Percentiles rank a stretch among this genome's conserved stretches.
Conservation (phyloP, 2,329 filamentous ascomycete species). For the Fusarium sp. region DNA sequence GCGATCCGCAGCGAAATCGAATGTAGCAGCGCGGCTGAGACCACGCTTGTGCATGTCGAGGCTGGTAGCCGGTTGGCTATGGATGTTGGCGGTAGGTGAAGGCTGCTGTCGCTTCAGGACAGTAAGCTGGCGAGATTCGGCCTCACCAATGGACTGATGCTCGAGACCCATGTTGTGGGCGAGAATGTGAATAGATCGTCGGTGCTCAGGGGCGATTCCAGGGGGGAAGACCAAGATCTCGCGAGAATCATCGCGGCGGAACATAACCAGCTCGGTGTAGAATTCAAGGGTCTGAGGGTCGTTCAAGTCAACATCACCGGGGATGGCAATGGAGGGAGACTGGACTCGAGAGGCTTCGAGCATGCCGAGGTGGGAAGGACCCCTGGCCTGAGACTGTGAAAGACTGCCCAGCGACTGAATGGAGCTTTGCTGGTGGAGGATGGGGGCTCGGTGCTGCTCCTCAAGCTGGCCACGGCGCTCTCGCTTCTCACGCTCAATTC, state of each 20-base stretch:
- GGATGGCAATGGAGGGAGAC: slow-evolving; percentile 29
- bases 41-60: slow-evolving; percentile 84
- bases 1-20: slow-evolving; percentile 89
- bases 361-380: slow-evolving; percentile 63
- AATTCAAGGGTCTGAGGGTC: slow-evolving; percentile 88
- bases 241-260: slow-evolving; percentile 82
- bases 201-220: slow-evolving; percentile 83
- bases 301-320: slow-evolving; percentile 86
- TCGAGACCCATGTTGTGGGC: slow-evolving; percentile 95
- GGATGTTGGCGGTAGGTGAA: slow-evolving; percentile 67
- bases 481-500: slow-evolving; percentile 96
- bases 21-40: slow-evolving; percentile 94
- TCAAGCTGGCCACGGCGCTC: slow-evolving; percentile 96
- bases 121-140: slow-evolving; percentile 89
- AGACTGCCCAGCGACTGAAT: slow-evolving; percentile 81
- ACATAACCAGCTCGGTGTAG: slow-evolving; percentile 90
- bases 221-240: slow-evolving; percentile 89
- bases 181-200: slow-evolving; percentile 91
- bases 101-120: slow-evolving; percentile 78
- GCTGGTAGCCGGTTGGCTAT: slow-evolving; percentile 72
- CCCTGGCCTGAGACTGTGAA: slow-evolving; percentile 71
- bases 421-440: slow-evolving; percentile 86
- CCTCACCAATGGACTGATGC: slow-evolving; percentile 89
- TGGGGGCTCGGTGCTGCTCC: slow-evolving; percentile 88
- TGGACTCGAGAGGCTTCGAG: slow-evolving; percentile 13